Conservation (phyloP, 78 protist species). For the Dictyostelium firmibasis region DNA sequence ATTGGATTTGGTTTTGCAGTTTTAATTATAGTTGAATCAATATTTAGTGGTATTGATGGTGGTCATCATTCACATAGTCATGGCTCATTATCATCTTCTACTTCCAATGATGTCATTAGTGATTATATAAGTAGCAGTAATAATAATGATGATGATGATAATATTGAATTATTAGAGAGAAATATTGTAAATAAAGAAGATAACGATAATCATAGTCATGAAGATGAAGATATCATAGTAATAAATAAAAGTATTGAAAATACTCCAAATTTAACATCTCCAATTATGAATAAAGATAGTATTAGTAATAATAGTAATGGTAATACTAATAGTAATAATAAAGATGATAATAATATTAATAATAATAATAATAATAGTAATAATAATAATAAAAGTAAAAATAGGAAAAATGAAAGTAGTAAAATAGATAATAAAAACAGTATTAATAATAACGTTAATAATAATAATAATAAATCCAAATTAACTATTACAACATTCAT, state of each 20-base stretch:
- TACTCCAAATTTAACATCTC: neutral
- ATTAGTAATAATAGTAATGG: neutral
- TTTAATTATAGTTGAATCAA: slow-evolving; percentile 16
- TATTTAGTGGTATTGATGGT: neutral
- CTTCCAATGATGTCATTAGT: neutral
- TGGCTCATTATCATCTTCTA: neutral
- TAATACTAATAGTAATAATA: neutral
- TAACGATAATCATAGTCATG: neutral
- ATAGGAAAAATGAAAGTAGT: neutral
- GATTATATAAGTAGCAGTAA: neutral
- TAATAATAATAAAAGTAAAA: neutral
- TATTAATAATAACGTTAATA: neutral
- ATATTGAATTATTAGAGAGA: neutral
- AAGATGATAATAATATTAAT: neutral
- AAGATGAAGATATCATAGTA: neutral
- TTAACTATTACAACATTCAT: slow-evolving; percentile 60
- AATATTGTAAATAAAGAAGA: neutral
- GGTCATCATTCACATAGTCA: slow-evolving; percentile 27
- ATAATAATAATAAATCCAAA: neutral
- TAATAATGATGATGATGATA: neutral
- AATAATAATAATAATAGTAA: neutral
- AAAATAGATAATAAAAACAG: neutral
- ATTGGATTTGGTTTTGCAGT: slow-evolving; percentile 31
- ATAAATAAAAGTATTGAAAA: neutral
- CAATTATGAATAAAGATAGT: neutral